Percentiles rank a stretch among this genome's conserved stretches.
phyloP scores from a whole-genome alignment of 768 basidiomycete species.

The Gymnopilus junonius region DNA sequence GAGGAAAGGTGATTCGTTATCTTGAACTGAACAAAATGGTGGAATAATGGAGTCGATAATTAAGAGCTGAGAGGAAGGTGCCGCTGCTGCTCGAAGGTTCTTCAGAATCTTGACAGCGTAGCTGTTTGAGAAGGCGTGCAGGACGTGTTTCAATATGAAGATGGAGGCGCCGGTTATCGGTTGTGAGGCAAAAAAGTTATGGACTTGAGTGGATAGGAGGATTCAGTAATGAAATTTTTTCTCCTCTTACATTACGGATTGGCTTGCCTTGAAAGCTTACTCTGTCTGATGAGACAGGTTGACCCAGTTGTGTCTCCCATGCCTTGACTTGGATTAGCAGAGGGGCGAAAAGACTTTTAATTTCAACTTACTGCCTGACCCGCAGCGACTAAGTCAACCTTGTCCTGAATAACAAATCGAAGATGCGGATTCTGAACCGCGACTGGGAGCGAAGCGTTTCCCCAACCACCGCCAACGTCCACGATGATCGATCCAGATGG shows the following conservation, averaged over 20 bases:
- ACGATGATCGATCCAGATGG: conserved; percentile 3
- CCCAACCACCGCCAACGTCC: conserved; percentile 32
- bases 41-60: not conserved
- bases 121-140: not conserved
- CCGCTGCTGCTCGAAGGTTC: not conserved
- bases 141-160: conserved; percentile 5
- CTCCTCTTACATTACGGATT: no score
- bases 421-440: not conserved
- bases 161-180: not conserved
- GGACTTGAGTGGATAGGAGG: no score
- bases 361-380: not conserved
- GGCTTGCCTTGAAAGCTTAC: not conserved
- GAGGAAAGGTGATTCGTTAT: not conserved
- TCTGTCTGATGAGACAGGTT: no score
- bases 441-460: conserved; percentile 40
- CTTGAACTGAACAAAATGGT: not conserved
- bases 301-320: no score
- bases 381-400: conserved; percentile 32
- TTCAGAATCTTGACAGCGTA: conserved; percentile 2
- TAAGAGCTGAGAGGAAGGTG: not conserved
- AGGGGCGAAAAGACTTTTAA: no score
- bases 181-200: conserved; percentile 3
- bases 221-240: no score
- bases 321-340: no score
- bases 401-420: conserved; percentile 65